Evolutionary conservation across 2,329 filamentous ascomycete species (phyloP), one percentile per base, ranked within the genome.

Genomic region (Penicillium sp.): DNA sequence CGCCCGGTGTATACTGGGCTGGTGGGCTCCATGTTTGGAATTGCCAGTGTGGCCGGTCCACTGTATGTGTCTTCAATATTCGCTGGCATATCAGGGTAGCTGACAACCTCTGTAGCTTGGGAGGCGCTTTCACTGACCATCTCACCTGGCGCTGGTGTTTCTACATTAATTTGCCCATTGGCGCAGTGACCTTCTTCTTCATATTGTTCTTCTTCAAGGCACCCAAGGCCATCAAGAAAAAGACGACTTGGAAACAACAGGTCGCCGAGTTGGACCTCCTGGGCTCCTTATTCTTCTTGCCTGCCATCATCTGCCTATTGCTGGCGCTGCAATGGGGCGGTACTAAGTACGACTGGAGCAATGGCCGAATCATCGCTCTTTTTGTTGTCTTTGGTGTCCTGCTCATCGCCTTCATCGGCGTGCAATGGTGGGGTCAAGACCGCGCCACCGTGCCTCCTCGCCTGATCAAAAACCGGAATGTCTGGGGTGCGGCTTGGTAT

Each of bases 381-480:
- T 69, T 79, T 17, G 64, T 74, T 1, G 62, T 78, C 3, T 75
- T 75, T 42, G 69, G 70, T n/a, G 66, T 77, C 5, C 60, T 77
- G 7, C 65, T 69, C 1, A 65, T 70, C 4, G 63, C 67, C 2
- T 70, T 73, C 39, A 37, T 63, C 15, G 44, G 39, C 0, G 49
- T 70, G 40, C 65, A 73, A 43, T 44, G 47, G 36, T 65, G 60
- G 53, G 60, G 61, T 25, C 54, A 62, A 19, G 70, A 73, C 4
- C 57, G 57, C 3, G 72, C 72, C 2, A 61, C 72, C 4, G 62
- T 77, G 3, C 72, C 71, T 5, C 70, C 69, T 0, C 60, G 67
- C 1, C 57, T 77, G 40, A 50, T 69, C 28, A 67, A 56, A 35
- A 67, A 74, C 34, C 65, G 71, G 11, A 73, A 62, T 9, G 63